Evolutionary conservation across 352 stramenopile species (phyloP), one percentile per base, ranked within the genome.

Genomic region (Globisporangium irregulare): DNA sequence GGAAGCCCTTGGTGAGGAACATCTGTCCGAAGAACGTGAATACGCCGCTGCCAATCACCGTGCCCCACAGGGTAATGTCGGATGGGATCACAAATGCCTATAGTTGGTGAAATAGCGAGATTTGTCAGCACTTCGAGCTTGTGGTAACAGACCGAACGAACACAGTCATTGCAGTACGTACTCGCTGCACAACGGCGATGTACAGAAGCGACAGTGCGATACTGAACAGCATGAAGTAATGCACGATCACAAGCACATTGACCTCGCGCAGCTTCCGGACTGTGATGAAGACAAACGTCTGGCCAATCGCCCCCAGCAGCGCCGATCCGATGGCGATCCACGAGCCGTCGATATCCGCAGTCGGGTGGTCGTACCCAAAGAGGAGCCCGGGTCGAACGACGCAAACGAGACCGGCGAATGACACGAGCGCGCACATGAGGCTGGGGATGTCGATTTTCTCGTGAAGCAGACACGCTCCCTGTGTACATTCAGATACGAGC

Each of bases 171-270:
- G 41, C 4, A 1, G 18, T 10, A 38, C 54, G 4, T 72, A 88
- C 80, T 69, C 68, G 71, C 60, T 90, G 67, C n/a, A 91, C 72
- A 22, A 91, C 10, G 0, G 69, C 62, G 54, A 94, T 82, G 70
- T 85, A 90, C 1, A 83, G 12, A 20, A 80, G 55, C 64, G 87
- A 88, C 25, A 70, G 60, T 18, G 79, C 29, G 25, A 78, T 70
- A 58, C 76, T 90, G 38, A 85, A 86, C 1, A 92, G 70, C 81
- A 94, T 84, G 34, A 93, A 93, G 73, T 94, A 93, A 75, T 94
- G 80, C 25, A 92, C 71, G 29, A 94, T 79, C 29, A 92, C 82
- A 57, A 80, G 75, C 20, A 86, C 75, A 50, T 86, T 63, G 46
- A 93, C 74, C 1, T 71, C 62, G 55, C 82, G 83, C 10, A 93